These are phyloP conservation scores for Periconia sp. DNA, from an alignment of 2,329 filamentous ascomycete genomes.

Conservation along the genomic window DNA sequence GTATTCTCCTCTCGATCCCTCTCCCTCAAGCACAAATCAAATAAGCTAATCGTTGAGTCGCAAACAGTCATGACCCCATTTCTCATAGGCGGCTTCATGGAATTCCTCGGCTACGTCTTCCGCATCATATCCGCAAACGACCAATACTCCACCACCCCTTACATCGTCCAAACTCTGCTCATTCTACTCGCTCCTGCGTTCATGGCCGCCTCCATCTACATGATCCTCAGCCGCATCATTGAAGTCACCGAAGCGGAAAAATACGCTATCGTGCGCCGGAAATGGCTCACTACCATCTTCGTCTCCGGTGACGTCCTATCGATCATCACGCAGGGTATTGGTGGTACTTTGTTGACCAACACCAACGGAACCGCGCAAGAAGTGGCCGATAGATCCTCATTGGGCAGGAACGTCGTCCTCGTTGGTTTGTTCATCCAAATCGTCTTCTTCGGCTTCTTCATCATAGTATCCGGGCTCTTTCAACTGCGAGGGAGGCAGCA, in stretches of 20 bases:
- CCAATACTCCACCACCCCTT: constrained; percentile 31
- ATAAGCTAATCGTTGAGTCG: background rate
- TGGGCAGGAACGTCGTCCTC: constrained; percentile 49
- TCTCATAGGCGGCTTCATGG: constrained; percentile 50
- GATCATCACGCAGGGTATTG: constrained; percentile 52
- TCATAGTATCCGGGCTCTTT: constrained; percentile 24
- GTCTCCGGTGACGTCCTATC: constrained; percentile 55
- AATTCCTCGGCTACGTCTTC: constrained; percentile 54
- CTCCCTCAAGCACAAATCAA: background rate
- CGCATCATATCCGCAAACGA: constrained; percentile 44
- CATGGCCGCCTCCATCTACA: constrained; percentile 49
- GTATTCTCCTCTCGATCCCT: background rate
- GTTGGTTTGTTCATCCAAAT: constrained; percentile 52
- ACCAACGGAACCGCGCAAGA: background rate
- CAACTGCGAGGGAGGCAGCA: constrained; percentile 8
- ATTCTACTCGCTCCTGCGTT: constrained; percentile 46
- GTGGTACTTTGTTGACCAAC: constrained; percentile 42
- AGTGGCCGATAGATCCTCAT: constrained; percentile 17
- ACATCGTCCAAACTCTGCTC: constrained; percentile 43
- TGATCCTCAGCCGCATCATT: constrained; percentile 45
- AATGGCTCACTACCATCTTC: constrained; percentile 55
- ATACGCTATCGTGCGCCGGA: constrained; percentile 44
- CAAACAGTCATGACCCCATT: constrained; percentile 47
- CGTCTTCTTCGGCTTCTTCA: constrained; percentile 52
- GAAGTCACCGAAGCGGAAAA: constrained; percentile 37